Base-by-base conservation (phyloP, 2,329 filamentous ascomycete genomes). In the Fusarium floridanum region DNA sequence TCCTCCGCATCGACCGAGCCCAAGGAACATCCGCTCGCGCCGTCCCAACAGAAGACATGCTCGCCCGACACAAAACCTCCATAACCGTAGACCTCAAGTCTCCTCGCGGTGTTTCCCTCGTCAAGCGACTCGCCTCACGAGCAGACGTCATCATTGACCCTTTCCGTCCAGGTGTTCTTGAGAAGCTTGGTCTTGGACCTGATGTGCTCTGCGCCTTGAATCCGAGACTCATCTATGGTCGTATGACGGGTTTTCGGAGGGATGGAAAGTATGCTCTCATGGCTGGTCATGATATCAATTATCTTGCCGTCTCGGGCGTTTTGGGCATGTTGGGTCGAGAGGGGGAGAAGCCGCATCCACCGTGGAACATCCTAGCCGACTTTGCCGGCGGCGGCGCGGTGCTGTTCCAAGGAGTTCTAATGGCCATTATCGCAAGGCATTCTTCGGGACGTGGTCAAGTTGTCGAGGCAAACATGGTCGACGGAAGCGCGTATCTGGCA, bases 281-380 rank as follows among this genome's bases (percentile, higher is more conserved):
- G 95, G 95, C 95, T 0, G 95, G 95, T 53, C 95, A 98, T 81
- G 95, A 98, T 81, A 98, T 98, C 82, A 98, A 98, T 81, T 98
- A 98, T 83, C 92, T 98, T 48, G 94, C 95, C 59, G 94, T 98
- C 0, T 93, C 93, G 0, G 96, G 96, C 0, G 92, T 93, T 1
- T 84, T 98, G 32, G 88, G 89, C 0, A 86, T 98, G 83, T 89
- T 98, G 4, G 96, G 96, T 1, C 87, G 93, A 1, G 85, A 86
- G 32, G 88, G 87, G 17, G 89, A 92, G 79, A 91, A 90, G 74
- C 96, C 96, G 1, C 91, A 93, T 71, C 89, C 95, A 20, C 97
- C 97, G 0, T 90, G 87, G 7, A 98, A 98, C 79, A 88, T 98
- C 20, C 85, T 98, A 1, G 96, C 91, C 0, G 96, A 98, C 81